Base-by-base conservation (phyloP, 768 basidiomycete species). In the Lentinus tigrinus region DNA sequence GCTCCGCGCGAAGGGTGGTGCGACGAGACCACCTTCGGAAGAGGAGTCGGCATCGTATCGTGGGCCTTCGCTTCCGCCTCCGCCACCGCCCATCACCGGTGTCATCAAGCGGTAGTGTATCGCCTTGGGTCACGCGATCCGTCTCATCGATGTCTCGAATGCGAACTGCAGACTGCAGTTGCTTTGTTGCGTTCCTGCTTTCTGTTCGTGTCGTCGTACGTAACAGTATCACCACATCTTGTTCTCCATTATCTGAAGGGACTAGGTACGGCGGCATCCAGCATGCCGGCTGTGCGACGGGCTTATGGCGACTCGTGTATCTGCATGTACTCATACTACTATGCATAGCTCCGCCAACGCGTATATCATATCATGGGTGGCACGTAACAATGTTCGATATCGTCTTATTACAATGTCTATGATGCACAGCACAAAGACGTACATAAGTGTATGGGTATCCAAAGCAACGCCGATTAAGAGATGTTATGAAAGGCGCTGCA, bases 1-100 rank as follows among this genome's bases (percentile, higher is more conserved):
- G 58, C 58, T 76, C 47, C 75, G 79, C 61, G 72, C 69, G 54
- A 80, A 79, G 60, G 43, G 43, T 8, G 63, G 69, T 17, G 31
- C 19, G 13, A n/a, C 48, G 27, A 56, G 62, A 11, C 39, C 44
- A 4, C 44, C 60, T 8, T 6, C 55, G 16, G 63, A 63, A 19
- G 66, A 63, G 13, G 62, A 61, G 10, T 50, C 65, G 5, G 56
- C 34, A 21, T 47, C 61, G 28, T 58, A 51, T 39, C 54, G 60
- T 24, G 19, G 19, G 43, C 43, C 43, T 31, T 31, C 31, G 7
- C 31, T 31, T 11, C 31, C 31, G 31, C 31, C 31, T 31, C 31
- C 31, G 6, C 31, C 31, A 7, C 31, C 31, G 31, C 31, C 31
- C 31, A 31, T 31, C 31, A 6, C 31, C 6, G 31, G 31, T 9